Conservation (phyloP, 2,329 filamentous ascomycete genomes). For the Penicillium sp. region DNA sequence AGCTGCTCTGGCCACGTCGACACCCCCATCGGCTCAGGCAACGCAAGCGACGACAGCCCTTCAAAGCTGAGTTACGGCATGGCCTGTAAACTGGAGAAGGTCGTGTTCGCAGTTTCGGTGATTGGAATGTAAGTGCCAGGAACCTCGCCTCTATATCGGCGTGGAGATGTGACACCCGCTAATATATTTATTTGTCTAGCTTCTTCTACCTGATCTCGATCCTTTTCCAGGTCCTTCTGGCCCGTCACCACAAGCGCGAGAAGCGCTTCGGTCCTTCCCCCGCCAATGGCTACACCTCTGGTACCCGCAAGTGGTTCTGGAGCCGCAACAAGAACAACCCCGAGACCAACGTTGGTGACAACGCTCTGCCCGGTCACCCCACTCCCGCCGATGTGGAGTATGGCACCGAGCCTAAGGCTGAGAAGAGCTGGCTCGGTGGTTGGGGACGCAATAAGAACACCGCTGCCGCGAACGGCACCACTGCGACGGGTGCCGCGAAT, state of each 20-base stretch:
- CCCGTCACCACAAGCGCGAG: slow-evolving; percentile 71
- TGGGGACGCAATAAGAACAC: slow-evolving; percentile 25
- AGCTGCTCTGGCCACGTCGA: slow-evolving; percentile 65
- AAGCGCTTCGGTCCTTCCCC: slow-evolving; percentile 70
- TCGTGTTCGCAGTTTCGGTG: slow-evolving; percentile 74
- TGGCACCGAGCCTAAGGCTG: slow-evolving; percentile 16
- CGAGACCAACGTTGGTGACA: slow-evolving; percentile 30
- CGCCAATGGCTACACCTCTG: slow-evolving; percentile 67
- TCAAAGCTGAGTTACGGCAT: slow-evolving; percentile 53
- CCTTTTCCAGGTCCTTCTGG: slow-evolving; percentile 66
- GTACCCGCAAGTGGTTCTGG: slow-evolving; percentile 48
- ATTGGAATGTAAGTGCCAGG: slow-evolving; percentile 64
- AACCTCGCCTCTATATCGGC: background rate
- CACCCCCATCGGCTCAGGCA: slow-evolving; percentile 69
- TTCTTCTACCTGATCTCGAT: slow-evolving; percentile 76
- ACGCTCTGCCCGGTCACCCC: slow-evolving; percentile 41
- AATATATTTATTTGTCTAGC: slow-evolving; percentile 38
- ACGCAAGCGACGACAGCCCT: slow-evolving; percentile 51
- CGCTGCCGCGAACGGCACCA: background rate
- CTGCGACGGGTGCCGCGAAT: slow-evolving; percentile 9
- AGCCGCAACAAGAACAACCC: slow-evolving; percentile 47
- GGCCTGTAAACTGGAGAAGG: slow-evolving; percentile 75
- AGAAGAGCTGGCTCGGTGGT: slow-evolving; percentile 24
- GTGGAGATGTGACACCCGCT: background rate
- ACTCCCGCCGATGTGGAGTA: slow-evolving; percentile 42